Conservation (phyloP, 495 filamentous ascomycete species). For the Peziza echinospora region DNA sequence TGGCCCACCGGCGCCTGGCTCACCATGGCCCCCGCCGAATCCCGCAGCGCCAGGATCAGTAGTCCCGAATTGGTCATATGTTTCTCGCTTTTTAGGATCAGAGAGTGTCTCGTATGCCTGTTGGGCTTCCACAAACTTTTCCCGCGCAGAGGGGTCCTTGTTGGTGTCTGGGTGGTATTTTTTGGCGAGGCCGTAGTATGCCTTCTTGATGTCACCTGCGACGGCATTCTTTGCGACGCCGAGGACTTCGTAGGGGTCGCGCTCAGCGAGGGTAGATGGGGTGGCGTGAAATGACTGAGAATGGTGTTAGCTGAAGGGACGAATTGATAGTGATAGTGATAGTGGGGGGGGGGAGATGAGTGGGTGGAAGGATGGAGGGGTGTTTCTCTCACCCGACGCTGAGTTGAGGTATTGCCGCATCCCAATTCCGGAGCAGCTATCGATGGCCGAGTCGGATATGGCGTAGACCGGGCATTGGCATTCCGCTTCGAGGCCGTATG, state of each 20-base stretch:
- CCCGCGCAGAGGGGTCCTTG: slow-evolving; percentile 77
- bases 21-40: slow-evolving; percentile 34
- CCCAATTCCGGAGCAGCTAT: no score
- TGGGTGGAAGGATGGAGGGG: no score
- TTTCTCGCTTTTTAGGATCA: slow-evolving; percentile 74
- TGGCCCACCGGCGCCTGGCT: slow-evolving; percentile 30
- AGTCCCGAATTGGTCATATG: slow-evolving; percentile 74
- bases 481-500: no score
- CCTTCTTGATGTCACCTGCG: slow-evolving; percentile 85
- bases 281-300: slow-evolving; percentile 58
- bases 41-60: slow-evolving; percentile 37
- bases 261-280: slow-evolving; percentile 23
- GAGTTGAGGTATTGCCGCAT: no score
- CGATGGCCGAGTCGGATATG: no score
- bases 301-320: background rate
- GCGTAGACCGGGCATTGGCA: no score
- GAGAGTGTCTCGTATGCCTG: slow-evolving; percentile 79
- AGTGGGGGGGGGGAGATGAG: background rate
- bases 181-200: slow-evolving; percentile 94
- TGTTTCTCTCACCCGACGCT: no score
- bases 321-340: background rate
- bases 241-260: slow-evolving; percentile 63
- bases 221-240: slow-evolving; percentile 66
- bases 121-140: slow-evolving; percentile 82
- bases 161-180: slow-evolving; percentile 97